Base-by-base conservation (phyloP, 352 stramenopile species). In the Phytophthora podocarpi region DNA sequence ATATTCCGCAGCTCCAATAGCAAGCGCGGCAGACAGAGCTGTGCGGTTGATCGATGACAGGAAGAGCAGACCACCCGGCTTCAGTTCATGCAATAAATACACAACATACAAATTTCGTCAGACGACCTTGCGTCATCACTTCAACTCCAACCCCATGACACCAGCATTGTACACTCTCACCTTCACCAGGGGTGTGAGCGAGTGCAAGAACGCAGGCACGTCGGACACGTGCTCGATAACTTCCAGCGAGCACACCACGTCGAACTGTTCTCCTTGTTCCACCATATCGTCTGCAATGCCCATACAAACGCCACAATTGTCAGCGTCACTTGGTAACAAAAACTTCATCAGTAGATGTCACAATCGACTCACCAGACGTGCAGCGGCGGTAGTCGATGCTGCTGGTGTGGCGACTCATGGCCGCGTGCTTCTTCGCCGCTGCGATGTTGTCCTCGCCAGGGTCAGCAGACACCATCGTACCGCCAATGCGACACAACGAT, bases 41-140 rank as follows among this genome's bases (percentile, higher is more conserved):
- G 85, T 94, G 39, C 87, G 85, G 64, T 93, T 95, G 63, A 95
- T 93, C 31, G 87, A 90, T 58, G 87, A 95, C 51, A 95, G 51
- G 62, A 95, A 95, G 11, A 95, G 51, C 47, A 95, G 26, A 5
- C 87, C 87, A 24, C 83, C 85, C 10, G 83, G 82, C 81, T 91
- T 7, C 1, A 56, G 2, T 66, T n/a, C 1, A 54, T 27, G 34
- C 32, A 60, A 24, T 41, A 16, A 43, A 37, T 36, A 36, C 16
- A 43, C 5, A 16, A 27, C 34, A 32, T n/a, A n/a, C n/a, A 20
- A 2, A 42, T 21, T 42, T 42, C n/a, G 11, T 53, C 26, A 60
- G 8, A 41, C 21, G 35, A 21, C 12, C 15, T 46, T 5, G n/a
- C 30, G 12, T 16, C 10, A 11, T 31, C 32, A 43, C 12, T 24